Conservation (phyloP, 148 eudicot species). For the Camellia granthamiana region DNA sequence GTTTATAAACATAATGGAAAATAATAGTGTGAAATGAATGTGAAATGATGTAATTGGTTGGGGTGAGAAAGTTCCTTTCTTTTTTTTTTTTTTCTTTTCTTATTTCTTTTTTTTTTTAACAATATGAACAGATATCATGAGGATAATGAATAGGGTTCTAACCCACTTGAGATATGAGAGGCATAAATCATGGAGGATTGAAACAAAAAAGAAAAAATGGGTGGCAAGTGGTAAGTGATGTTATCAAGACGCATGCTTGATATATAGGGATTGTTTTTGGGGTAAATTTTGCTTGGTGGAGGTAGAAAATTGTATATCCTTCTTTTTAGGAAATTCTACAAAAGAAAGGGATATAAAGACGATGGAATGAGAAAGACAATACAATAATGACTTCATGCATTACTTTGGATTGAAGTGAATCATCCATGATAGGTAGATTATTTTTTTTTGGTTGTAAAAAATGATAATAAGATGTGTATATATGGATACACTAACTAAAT, state of each 20-base stretch:
- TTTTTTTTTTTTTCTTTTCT: too few species aligned
- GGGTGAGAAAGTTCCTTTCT: not conserved
- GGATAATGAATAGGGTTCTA: not conserved
- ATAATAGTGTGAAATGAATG: not conserved
- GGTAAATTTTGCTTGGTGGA: not conserved
- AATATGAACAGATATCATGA: not conserved
- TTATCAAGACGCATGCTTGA: conserved; percentile 9
- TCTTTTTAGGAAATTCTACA: not conserved
- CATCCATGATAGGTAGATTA: not conserved
- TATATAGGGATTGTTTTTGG: not conserved
- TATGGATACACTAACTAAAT: too few species aligned
- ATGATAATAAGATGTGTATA: too few species aligned
- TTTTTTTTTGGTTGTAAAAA: too few species aligned
- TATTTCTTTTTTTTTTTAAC: not conserved
- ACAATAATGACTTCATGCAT: not conserved
- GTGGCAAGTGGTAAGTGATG: conserved; percentile 15
- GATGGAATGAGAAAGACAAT: not conserved
- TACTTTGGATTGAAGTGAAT: not conserved
- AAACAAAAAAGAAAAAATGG: not conserved
- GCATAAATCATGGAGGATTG: not conserved
- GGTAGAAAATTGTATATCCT: not conserved
- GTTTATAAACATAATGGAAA: not conserved
- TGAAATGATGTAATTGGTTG: not conserved
- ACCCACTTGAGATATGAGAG: not conserved
- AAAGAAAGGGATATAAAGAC: not conserved